Evolutionary conservation across 1,284 basidiomycete species (phyloP).

Genomic region (Mycena sp.): DNA sequence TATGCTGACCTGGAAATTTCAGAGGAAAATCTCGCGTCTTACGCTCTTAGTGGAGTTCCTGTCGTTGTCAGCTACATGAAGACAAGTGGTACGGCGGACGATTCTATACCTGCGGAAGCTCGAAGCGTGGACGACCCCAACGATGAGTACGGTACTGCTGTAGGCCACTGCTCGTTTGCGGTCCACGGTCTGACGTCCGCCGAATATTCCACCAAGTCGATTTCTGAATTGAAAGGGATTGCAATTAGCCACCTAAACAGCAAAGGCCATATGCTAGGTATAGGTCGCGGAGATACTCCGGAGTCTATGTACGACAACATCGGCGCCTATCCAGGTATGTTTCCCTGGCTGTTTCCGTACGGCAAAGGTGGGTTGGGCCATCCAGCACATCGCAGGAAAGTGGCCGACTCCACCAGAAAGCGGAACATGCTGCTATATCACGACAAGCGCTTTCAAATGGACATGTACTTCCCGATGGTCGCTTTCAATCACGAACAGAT

Average conservation of each 20-base stretch:
- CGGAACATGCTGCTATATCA: neutral
- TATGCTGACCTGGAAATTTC: conserved; percentile 52
- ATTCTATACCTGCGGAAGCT: conserved; percentile 32
- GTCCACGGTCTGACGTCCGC: conserved; percentile 50
- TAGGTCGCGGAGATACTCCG: conserved; percentile 34
- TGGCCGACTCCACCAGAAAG: neutral
- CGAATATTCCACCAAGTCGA: conserved; percentile 35
- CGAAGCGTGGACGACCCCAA: conserved; percentile 43
- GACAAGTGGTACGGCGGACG: conserved; percentile 31
- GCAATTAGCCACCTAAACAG: conserved; percentile 34
- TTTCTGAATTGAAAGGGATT: conserved; percentile 36
- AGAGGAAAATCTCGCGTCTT: conserved; percentile 45
- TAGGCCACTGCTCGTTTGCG: conserved; percentile 49
- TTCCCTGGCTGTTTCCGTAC: conserved; percentile 45
- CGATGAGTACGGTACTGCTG: conserved; percentile 45
- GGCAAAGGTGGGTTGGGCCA: conserved; percentile 36
- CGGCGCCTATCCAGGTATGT: conserved; percentile 44
- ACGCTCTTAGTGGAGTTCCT: conserved; percentile 48
- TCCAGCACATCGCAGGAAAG: neutral
- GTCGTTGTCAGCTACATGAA: conserved; percentile 41
- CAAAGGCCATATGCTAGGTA: conserved; percentile 36
- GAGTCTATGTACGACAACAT: conserved; percentile 43
- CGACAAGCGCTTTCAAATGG: neutral
- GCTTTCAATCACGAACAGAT: neutral
- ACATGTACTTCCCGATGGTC: neutral